phyloP scores from a whole-genome alignment of 2,329 filamentous ascomycete species.

The Sclerotinia glacialis region DNA sequence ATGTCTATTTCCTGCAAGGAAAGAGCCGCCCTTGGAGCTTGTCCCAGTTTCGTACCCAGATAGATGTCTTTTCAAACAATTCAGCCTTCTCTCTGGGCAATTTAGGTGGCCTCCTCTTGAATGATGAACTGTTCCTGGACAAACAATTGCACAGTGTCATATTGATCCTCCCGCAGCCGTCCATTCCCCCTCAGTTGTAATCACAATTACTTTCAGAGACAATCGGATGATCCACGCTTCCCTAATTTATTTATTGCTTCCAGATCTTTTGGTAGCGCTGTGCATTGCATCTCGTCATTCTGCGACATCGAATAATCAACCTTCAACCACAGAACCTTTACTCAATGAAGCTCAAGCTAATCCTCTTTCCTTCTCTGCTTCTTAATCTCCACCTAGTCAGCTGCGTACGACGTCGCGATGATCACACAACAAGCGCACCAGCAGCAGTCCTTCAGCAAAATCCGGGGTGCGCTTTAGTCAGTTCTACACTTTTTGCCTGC shows the following conservation, averaged over 20 bases:
- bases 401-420: slow-evolving; percentile 2
- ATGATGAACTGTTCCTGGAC: neutral
- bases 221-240: neutral
- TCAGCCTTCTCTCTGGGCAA: neutral
- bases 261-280: neutral
- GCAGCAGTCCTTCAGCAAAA: slow-evolving; percentile 25
- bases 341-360: slow-evolving; percentile 14
- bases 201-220: neutral
- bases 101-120: neutral
- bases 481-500: slow-evolving; percentile 32
- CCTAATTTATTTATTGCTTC: neutral
- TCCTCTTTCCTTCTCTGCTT: slow-evolving; percentile 10
- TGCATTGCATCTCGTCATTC: neutral
- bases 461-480: slow-evolving; percentile 26
- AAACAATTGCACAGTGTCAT: neutral
- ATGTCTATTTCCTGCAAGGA: neutral
- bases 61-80: neutral
- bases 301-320: neutral
- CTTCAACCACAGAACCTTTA: neutral
- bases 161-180: too few species aligned
- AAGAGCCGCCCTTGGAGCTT: neutral
- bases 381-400: neutral
- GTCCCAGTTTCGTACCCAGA: neutral
- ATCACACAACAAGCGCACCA: slow-evolving; percentile 14
- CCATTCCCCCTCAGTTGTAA: neutral